Conservation (phyloP, 345 rosid genomes). For the Raphanus raphanistrum region DNA sequence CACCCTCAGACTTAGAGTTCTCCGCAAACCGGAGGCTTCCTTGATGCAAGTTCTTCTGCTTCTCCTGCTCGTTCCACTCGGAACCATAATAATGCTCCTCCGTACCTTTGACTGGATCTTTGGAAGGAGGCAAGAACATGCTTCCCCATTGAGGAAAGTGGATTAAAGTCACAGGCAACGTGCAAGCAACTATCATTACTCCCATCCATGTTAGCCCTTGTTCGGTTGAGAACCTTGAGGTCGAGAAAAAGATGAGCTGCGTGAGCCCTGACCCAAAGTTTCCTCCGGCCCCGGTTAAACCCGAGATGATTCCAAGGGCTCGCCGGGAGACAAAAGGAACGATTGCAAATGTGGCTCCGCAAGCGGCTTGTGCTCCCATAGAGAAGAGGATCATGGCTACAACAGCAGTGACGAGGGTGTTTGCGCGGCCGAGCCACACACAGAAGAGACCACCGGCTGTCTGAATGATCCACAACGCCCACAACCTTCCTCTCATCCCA, state of each 20-base stretch:
- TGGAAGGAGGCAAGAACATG: slow-evolving; percentile 53
- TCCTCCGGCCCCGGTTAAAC: slow-evolving; percentile 57
- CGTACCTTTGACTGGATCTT: slow-evolving; percentile 41
- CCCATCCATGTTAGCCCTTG: slow-evolving; percentile 52
- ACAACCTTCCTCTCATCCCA: slow-evolving; percentile 59
- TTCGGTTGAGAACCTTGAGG: slow-evolving; percentile 36
- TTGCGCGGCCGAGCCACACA: slow-evolving; percentile 50
- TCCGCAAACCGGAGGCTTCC: slow-evolving; percentile 60
- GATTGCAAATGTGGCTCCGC: slow-evolving; percentile 62
- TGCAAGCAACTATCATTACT: slow-evolving; percentile 57
- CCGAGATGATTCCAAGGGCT: slow-evolving; percentile 54
- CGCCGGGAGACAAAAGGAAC: slow-evolving; percentile 57
- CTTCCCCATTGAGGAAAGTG: slow-evolving; percentile 71
- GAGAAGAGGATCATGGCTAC: slow-evolving; percentile 56
- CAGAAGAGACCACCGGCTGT: slow-evolving; percentile 61
- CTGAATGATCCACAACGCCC: slow-evolving; percentile 58
- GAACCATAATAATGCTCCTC: slow-evolving; percentile 54
- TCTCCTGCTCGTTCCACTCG: slow-evolving; percentile 58
- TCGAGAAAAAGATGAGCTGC: slow-evolving; percentile 52
- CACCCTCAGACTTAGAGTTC: slow-evolving; percentile 53
- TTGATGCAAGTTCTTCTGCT: slow-evolving; percentile 49
- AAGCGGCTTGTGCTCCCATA: slow-evolving; percentile 55
- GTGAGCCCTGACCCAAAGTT: slow-evolving; percentile 65
- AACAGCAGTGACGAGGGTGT: slow-evolving; percentile 38
- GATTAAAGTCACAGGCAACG: slow-evolving; percentile 45